These are phyloP conservation scores for Rubus parviflorus DNA, from an alignment of 306 rosid species.

Conservation along the genomic window DNA sequence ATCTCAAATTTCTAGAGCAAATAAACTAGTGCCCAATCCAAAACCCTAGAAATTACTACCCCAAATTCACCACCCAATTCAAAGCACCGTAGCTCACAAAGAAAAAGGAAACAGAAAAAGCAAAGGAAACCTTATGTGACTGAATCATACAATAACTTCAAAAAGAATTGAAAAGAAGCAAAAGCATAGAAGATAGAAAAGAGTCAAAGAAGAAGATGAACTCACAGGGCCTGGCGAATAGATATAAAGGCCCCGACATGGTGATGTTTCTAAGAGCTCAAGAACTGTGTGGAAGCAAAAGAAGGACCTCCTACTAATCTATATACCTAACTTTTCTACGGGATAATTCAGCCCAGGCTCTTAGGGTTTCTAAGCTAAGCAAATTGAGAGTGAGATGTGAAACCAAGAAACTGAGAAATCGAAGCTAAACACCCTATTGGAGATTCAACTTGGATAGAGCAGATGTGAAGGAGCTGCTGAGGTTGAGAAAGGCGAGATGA, in stretches of 20 bases:
- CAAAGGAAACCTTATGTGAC: not conserved
- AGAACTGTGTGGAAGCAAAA: not conserved
- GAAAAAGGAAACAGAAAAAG: not conserved
- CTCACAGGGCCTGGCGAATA: constrained; percentile 88
- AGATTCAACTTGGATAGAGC: no score
- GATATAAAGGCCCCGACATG: constrained; percentile 88
- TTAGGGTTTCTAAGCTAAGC: constrained; percentile 2
- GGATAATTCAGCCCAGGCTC: not conserved
- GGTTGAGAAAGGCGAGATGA: no score
- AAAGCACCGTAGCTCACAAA: not conserved
- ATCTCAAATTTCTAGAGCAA: no score
- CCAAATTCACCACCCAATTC: no score
- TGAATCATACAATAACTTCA: not conserved
- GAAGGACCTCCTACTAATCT: constrained; percentile 24
- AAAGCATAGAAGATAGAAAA: not conserved
- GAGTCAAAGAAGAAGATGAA: constrained; percentile 3
- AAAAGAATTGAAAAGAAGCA: not conserved
- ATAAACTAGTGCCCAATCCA: no score
- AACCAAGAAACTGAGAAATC: no score
- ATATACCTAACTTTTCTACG: no score
- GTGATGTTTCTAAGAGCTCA: constrained; percentile 12
- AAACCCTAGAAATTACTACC: no score
- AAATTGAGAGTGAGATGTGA: no score
- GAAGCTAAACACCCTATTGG: no score
- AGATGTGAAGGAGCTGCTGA: no score